Percentiles rank a stretch among this genome's conserved stretches.
phyloP scores from a whole-genome alignment of 2,329 filamentous ascomycete genomes.

The Penicillium sp. region DNA sequence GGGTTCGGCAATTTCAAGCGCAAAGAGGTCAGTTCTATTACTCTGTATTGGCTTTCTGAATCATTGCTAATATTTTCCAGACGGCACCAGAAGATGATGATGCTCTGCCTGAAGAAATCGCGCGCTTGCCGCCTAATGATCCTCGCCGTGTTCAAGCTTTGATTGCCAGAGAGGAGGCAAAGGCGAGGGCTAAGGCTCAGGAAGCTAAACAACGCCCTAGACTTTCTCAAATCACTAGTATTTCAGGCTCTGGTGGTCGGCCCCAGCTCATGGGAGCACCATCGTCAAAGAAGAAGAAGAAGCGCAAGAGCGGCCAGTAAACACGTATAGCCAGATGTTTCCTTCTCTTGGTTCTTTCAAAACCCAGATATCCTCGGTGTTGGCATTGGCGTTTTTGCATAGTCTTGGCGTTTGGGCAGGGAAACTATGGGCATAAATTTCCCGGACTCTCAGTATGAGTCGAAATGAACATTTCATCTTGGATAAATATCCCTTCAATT shows the following conservation, averaged over 20 bases:
- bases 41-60: neutral
- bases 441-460: neutral
- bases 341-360: neutral
- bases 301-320: slow-evolving; percentile 21
- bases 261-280: neutral
- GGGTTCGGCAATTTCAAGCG: slow-evolving; percentile 42
- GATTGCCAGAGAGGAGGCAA: neutral
- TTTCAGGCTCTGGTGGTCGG: neutral
- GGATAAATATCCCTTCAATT: too few species aligned
- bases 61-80: neutral
- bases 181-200: neutral
- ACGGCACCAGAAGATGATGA: too few species aligned
- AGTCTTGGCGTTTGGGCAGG: neutral
- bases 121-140: neutral
- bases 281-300: slow-evolving; percentile 19
- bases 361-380: slow-evolving; percentile 7
- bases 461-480: neutral
- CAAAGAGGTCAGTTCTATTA: slow-evolving; percentile 29
- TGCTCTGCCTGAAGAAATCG: too few species aligned
- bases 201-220: neutral
- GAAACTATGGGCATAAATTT: neutral
- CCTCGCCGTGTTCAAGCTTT: neutral
- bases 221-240: neutral
- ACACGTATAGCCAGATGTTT: neutral
- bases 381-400: slow-evolving; percentile 2